phyloP scores from a whole-genome alignment of 1,284 basidiomycete genomes.

The Pyrrhoderma lamaoense region DNA sequence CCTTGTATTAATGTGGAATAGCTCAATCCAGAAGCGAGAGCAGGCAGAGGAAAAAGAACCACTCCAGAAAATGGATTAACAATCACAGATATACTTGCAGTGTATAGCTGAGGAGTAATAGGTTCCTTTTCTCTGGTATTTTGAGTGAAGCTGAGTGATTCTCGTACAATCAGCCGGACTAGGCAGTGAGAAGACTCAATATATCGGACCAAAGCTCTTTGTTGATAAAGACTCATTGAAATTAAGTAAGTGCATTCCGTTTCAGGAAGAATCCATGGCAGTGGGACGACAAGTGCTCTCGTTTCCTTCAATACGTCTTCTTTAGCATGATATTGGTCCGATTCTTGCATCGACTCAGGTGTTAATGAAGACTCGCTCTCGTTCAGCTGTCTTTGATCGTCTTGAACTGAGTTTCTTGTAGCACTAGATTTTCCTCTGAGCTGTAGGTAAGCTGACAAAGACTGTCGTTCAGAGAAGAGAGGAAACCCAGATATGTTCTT shows the following conservation, averaged over 20 bases:
- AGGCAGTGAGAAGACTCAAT: constrained; percentile 38
- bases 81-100: constrained; percentile 28
- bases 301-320: constrained; percentile 41
- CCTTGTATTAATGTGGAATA: constrained; percentile 27
- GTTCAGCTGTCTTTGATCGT: too few relatives aligned
- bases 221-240: constrained; percentile 60
- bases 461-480: too few relatives aligned
- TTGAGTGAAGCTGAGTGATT: constrained; percentile 29
- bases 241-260: constrained; percentile 58
- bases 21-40: constrained; percentile 45
- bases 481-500: too few relatives aligned
- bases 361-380: too few relatives aligned
- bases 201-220: constrained; percentile 45
- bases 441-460: too few relatives aligned
- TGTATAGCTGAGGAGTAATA: constrained; percentile 23
- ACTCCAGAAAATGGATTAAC: constrained; percentile 37
- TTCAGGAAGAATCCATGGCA: constrained; percentile 27
- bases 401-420: too few relatives aligned
- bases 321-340: constrained; percentile 16
- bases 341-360: neutral
- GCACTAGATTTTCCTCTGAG: neutral
- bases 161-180: constrained; percentile 56
- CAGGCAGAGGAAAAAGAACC: constrained; percentile 46
- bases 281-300: constrained; percentile 42
- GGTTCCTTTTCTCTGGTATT: constrained; percentile 45